These are phyloP conservation scores for Boletus semigastroideus DNA, from an alignment of 1,284 basidiomycete genomes.

Conservation along the genomic window DNA sequence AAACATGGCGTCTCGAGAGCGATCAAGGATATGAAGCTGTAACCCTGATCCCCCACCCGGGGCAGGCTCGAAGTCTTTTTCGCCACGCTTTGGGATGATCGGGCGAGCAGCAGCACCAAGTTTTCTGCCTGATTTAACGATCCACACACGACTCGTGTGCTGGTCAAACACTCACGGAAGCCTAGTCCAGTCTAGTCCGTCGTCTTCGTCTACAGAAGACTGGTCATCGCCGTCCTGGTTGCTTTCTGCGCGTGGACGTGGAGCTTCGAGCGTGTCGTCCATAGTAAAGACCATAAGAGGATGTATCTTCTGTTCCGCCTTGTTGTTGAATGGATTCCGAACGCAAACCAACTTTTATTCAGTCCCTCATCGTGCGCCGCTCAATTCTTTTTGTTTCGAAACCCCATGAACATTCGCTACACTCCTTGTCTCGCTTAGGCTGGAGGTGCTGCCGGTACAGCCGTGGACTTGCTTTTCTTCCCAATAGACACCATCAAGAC, in stretches of 20 bases:
- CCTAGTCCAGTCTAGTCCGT: slow-evolving; percentile 59
- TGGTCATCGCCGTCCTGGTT: slow-evolving; percentile 32
- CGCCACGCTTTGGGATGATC: slow-evolving; percentile 86
- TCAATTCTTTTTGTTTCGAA: slow-evolving; percentile 8
- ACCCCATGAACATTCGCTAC: slow-evolving; percentile 12
- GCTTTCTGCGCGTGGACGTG: slow-evolving; percentile 28
- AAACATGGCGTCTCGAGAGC: slow-evolving; percentile 80
- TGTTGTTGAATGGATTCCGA: slow-evolving; percentile 20
- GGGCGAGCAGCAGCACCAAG: slow-evolving; percentile 36
- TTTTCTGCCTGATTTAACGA: slow-evolving; percentile 20
- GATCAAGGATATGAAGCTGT: slow-evolving; percentile 74
- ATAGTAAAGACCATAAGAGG: slow-evolving; percentile 33
- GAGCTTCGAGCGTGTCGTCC: slow-evolving; percentile 51
- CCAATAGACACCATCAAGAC: slow-evolving; percentile 98
- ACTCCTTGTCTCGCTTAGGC: slow-evolving; percentile 48
- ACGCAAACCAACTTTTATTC: slow-evolving; percentile 35
- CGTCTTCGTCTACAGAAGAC: slow-evolving; percentile 56
- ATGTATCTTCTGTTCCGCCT: background rate
- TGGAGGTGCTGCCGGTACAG: slow-evolving; percentile 84
- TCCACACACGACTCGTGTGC: background rate
- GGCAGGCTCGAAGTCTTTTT: slow-evolving; percentile 93
- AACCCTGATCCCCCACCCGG: slow-evolving; percentile 73
- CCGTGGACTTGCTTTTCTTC: slow-evolving; percentile 94
- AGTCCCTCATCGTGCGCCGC: slow-evolving; percentile 38
- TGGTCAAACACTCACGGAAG: slow-evolving; percentile 37